Evolutionary conservation across 805 yeast species (phyloP), one percentile per base, ranked within the genome.

Genomic region (Saccharomycopsis fermentans): DNA sequence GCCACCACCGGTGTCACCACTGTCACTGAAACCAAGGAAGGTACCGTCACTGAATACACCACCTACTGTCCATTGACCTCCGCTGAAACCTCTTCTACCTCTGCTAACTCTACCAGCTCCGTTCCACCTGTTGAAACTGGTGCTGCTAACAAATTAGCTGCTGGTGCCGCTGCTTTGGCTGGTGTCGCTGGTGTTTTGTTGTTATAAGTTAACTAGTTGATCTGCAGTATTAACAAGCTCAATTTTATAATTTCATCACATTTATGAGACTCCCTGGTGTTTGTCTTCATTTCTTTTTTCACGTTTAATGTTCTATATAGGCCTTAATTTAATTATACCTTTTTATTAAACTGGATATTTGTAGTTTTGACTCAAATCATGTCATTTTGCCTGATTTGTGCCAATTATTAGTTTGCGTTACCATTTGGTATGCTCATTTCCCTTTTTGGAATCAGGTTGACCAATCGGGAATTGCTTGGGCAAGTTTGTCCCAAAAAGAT

Each of bases 51-150:
- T 54, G 59, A 58, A 32, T 63, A 64, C 65, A 66, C 68, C 58
- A 66, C 68, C 48, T 65, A 64, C 67, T 66, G 68, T 57, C 68
- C 68, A 60, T 62, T 65, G 56, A 60, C 65, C 39, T 54, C 64
- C 37, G 51, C 59, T 35, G 27, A 54, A 17, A 50, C n/a, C 27
- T 39, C 57, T 17, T 29, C 57, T 29, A 52, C 21, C 21, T n/a
- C n/a, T n/a, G 8, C 4, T 8, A 36, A 14, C 24, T 16, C 55
- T 43, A 26, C 59, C 47, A 11, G 55, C 39, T 26, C 62, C 16
- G 37, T 32, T 21, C 59, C 59, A 56, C 37, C 39, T 19, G 52
- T 57, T 43, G 47, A 57, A 8, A 58, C 63, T 35, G 62, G 62
- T 61, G 62, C 59, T 37, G 63, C 59, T 52, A 59, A 60, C 59